Base-by-base conservation (phyloP, 805 yeast genomes). In the Grigorovia transvaalensis region DNA sequence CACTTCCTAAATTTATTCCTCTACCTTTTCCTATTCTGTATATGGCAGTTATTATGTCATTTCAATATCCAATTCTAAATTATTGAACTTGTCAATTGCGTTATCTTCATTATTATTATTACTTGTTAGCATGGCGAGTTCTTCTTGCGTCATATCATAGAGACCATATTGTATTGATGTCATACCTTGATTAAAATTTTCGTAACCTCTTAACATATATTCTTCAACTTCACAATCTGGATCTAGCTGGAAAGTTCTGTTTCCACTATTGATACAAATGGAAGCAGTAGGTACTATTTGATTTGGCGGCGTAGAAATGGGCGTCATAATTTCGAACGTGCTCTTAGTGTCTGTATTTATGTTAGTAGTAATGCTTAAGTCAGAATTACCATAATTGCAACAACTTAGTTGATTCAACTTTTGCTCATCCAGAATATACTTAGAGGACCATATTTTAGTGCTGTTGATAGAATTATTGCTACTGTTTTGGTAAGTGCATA, bases 171-270 rank as follows among this genome's bases (percentile, higher is more conserved):
- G 61, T 9, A 43, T n/a, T 15, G 46, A n/a, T 9, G 27, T 30
- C 15, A 35, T 20, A 18, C 9, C 27, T 23, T 44, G 46, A 20
- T 50, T 44, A n/a, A 38, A 29, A 18, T 38, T 38, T 38, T 47
- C 47, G 48, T 60, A 63, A 2, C 67, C 67, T 29, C 54, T 58
- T 11, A 57, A 45, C 66, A 63, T 63, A 50, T 63, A 63, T 30
- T 61, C 66, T 49, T 63, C 67, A 2, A 60, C 56, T 47, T 62
- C 66, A 12, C 60, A 56, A 30, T 62, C 60, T 12, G 54, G 52
- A 20, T 52, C 57, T 17, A 27, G n/a, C 48, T 45, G 49, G 5
- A 15, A 9, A 11, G 9, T 40, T 29, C 23, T 35, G 27, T n/a
- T 33, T 19, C 40, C 20, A 4, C 27, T 41, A 18, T 9, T 45